These are phyloP conservation scores for Paraurostyla sp. DNA, from an alignment of 73 alveolate species.

Conservation along the genomic window DNA sequence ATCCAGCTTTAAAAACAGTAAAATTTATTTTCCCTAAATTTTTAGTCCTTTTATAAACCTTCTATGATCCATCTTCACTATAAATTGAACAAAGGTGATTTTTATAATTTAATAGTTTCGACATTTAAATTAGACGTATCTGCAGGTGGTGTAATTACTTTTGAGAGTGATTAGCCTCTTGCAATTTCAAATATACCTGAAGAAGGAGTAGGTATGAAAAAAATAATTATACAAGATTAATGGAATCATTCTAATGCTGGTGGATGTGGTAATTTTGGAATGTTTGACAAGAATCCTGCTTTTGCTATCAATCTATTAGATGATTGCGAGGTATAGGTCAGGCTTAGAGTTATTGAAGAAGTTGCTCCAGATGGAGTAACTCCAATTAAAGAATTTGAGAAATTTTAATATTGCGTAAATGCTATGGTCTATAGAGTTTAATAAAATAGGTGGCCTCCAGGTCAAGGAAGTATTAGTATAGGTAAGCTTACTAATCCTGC, in stretches of 20 bases:
- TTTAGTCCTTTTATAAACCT: constrained; percentile 52
- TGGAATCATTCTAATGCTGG: constrained; percentile 54
- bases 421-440: constrained; percentile 41
- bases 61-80: constrained; percentile 22
- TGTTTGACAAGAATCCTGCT: constrained; percentile 61
- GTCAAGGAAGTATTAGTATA: constrained; percentile 11
- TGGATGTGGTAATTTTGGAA: constrained; percentile 65
- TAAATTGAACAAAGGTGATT: background rate
- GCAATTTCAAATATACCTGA: background rate
- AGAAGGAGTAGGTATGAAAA: constrained; percentile 51
- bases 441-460: constrained; percentile 39
- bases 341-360: constrained; percentile 48
- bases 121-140: constrained; percentile 38
- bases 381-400: constrained; percentile 4
- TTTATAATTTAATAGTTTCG: constrained; percentile 58
- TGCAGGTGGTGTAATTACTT: constrained; percentile 35
- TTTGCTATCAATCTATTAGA: constrained; percentile 17
- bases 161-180: constrained; percentile 58
- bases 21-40: background rate
- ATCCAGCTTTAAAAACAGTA: constrained; percentile 42
- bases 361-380: constrained; percentile 40
- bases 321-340: constrained; percentile 19
- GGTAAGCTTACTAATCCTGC: constrained; percentile 26
- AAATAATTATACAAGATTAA: background rate
- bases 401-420: constrained; percentile 49